Base-by-base conservation (phyloP, 2,329 filamentous ascomycete species). In the Aureobasidium sp. region DNA sequence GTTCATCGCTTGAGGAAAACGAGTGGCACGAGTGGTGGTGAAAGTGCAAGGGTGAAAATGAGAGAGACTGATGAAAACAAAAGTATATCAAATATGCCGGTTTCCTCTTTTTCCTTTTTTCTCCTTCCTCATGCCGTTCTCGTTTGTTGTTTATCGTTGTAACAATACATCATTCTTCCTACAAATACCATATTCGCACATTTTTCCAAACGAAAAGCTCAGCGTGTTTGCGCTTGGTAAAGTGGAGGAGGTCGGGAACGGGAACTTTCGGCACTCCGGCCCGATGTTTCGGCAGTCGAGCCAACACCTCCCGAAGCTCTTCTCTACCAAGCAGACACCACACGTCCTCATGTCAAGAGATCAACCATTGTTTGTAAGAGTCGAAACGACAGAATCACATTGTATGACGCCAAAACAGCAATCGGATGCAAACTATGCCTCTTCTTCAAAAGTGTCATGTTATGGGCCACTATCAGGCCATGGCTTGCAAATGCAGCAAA, bases 41-140 rank as follows among this genome's bases (percentile, higher is more conserved):
- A 45, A 22, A 42, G 16, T 12, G 21, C 40, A 10, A 21, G 25
- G 21, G 24, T 12, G 39, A 37, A 30, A 38, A n/a, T n/a, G 16
- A 30, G 47, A 51, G 45, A 51, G 16, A 50, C 45, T 48, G 45
- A 50, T 34, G 45, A 50, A 48, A 37, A 48, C 24, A 34, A 50
- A 48, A 37, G 37, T 12, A 29, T 38, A 50, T 21, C 35, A 30
- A 50, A 30, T n/a, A n/a, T 30, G 24, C 48, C 35, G 17, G 38
- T 34, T 34, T 11, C 16, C 17, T 32, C 35, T 21, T 34, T 19
- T 32, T 25, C 7, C 21, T 4, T 19, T 6, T 22, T 3, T 5
- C 40, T 25, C 19, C 30, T 27, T 27, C 29, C 39, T 32, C 27
- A 25, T 30, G 41, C 17, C 16, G 7, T 4, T 32, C 14, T 4